Evolutionary conservation across 495 filamentous ascomycete species (phyloP).

Genomic region (Penicillium chermesinum): DNA sequence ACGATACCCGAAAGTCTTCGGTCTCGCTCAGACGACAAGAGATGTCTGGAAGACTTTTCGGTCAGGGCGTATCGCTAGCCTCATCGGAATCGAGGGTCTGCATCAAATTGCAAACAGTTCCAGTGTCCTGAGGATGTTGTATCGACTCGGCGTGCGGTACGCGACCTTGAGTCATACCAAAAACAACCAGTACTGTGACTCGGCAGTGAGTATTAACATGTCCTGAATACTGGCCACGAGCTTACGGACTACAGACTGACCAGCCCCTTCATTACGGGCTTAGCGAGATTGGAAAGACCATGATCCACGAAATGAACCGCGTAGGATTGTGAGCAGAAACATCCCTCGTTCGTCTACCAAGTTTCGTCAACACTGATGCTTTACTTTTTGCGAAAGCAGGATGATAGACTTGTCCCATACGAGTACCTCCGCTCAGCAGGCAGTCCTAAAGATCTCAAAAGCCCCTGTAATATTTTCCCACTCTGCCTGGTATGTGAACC

Average conservation of each 20-base stretch:
- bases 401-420: conserved; percentile 1
- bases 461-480: conserved; percentile 1
- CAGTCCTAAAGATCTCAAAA: not conserved
- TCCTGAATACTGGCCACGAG: not conserved
- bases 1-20: too few relatives aligned
- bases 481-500: not conserved
- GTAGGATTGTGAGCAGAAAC: not conserved
- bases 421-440: too few relatives aligned
- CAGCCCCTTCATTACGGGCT: too few relatives aligned
- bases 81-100: not conserved
- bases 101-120: not conserved
- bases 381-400: too few relatives aligned
- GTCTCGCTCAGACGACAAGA: too few relatives aligned
- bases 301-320: conserved; percentile 1
- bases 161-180: not conserved
- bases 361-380: too few relatives aligned
- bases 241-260: too few relatives aligned
- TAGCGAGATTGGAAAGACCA: too few relatives aligned
- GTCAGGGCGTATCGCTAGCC: too few relatives aligned
- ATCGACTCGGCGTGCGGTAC: not conserved
- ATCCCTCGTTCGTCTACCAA: too few relatives aligned
- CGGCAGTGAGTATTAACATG: not conserved
- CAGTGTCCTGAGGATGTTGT: not conserved
- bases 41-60: too few relatives aligned
- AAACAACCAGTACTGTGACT: not conserved